A percentile compares a stretch with the other conserved stretches of the same genome.
phyloP scores from a whole-genome alignment of 2,329 filamentous ascomycete species.

The Colletotrichum gigasporum region DNA sequence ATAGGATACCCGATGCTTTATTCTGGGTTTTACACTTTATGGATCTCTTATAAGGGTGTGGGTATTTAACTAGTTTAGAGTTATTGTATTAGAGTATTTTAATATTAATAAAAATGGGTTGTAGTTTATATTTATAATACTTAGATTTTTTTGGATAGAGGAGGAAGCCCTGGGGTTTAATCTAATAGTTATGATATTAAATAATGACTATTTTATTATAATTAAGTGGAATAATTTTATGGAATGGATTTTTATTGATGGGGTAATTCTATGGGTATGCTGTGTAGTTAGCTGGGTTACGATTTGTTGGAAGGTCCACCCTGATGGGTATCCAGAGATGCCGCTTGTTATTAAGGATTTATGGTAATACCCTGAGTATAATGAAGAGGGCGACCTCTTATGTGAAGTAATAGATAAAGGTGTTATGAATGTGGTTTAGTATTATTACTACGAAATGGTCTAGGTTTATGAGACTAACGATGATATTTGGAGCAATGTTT shows the following conservation, averaged over 20 bases:
- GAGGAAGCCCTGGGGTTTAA: slow-evolving; percentile 53
- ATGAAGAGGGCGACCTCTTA: slow-evolving; percentile 52
- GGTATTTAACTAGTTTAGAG: slow-evolving; percentile 53
- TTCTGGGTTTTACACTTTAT: slow-evolving; percentile 45
- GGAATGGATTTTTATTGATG: slow-evolving; percentile 52
- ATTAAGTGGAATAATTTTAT: slow-evolving; percentile 46
- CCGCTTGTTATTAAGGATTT: slow-evolving; percentile 57
- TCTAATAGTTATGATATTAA: slow-evolving; percentile 47
- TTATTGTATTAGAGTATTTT: slow-evolving; percentile 51
- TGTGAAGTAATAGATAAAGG: slow-evolving; percentile 44
- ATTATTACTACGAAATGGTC: slow-evolving; percentile 54
- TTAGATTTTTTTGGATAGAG: slow-evolving; percentile 53
- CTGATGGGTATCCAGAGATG: slow-evolving; percentile 40
- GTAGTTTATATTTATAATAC: slow-evolving; percentile 46
- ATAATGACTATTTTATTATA: slow-evolving; percentile 47
- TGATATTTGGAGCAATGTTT: slow-evolving; percentile 44
- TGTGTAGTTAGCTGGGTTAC: slow-evolving; percentile 51
- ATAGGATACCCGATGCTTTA: slow-evolving; percentile 49
- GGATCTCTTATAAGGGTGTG: slow-evolving; percentile 50
- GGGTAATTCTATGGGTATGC: slow-evolving; percentile 41
- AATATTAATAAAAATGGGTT: slow-evolving; percentile 51
- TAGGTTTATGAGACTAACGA: slow-evolving; percentile 42
- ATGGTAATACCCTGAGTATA: slow-evolving; percentile 51
- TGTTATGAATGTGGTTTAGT: slow-evolving; percentile 49
- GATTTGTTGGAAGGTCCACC: slow-evolving; percentile 55